Base-by-base conservation (phyloP, 2,329 filamentous ascomycete genomes). In the Pseudogymnoascus sp. region DNA sequence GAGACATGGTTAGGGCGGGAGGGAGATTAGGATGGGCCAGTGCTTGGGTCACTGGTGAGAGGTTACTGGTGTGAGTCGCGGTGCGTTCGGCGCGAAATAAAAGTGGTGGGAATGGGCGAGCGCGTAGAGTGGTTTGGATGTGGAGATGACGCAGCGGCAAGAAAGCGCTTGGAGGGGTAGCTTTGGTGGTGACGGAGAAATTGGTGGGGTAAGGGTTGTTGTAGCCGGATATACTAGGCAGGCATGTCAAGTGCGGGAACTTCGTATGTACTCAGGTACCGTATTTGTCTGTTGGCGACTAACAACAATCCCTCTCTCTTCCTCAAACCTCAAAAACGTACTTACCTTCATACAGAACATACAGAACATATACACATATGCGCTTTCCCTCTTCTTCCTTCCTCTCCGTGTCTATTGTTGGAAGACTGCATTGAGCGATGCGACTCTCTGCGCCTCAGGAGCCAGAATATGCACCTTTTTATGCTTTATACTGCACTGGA, bases 1-100 rank as follows among this genome's bases (percentile, higher is more conserved):
- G 94, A 62, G 90, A 80, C 93, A 97, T 97, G n/a, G 25, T 57
- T 34, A 8, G 9, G 43, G 47, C 6, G 25, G 18, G 28, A 25
- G 20, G 12, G 47, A 54, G 47, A 54, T 32, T 54, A 25, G 28
- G 43, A 54, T 28, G 43, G 39, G n/a, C n/a, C 43, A 18, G 43
- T 54, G 25, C 43, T 54, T 54, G 43, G 43, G 43, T 54, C 43
- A 54, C 43, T 54, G 25, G 25, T 32, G 25, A 32, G 8, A 30
- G 43, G 25, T 54, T 25, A 54, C 2, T 54, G 43, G 43, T 54
- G 43, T 6, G n/a, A 18, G 43, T 32, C 43, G 25, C 25, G n/a
- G 43, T 54, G 43, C n/a, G 43, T 54, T 54, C 43, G 43, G 43
- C 43, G 43, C 43, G 43, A 54, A 54, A 54, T 54, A 54, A 32